phyloP scores from a whole-genome alignment of 257 asterid species.

The Ballota nigra region DNA sequence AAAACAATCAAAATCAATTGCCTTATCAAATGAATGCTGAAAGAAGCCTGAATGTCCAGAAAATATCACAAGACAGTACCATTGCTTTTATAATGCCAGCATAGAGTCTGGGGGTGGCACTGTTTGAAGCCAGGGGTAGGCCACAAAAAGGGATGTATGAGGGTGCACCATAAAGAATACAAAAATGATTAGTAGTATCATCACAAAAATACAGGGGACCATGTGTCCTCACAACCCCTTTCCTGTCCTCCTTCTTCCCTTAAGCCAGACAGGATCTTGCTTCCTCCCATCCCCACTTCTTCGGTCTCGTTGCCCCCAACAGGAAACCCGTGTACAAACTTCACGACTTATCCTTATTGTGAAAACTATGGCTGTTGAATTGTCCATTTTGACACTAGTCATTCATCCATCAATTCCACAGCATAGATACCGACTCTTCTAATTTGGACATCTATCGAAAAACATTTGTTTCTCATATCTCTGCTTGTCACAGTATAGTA shows the following conservation, averaged over 20 bases:
- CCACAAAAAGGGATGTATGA: conserved; percentile 35
- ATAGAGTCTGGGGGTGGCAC: no score
- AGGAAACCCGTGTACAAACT: conserved; percentile 28
- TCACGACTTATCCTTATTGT: conserved; percentile 26
- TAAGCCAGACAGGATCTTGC: conserved; percentile 50
- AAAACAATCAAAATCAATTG: conserved; percentile 21
- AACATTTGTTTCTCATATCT: neutral
- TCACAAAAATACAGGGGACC: conserved; percentile 40
- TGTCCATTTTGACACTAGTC: conserved; percentile 28
- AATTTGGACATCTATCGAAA: conserved; percentile 13
- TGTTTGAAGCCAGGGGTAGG: conserved; percentile 26
- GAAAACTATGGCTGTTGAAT: conserved; percentile 26
- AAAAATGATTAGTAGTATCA: conserved; percentile 21
- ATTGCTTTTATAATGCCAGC: conserved; percentile 16
- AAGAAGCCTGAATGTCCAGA: conserved; percentile 16
- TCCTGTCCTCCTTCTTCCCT: conserved; percentile 55
- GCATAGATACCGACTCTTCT: conserved; percentile 10
- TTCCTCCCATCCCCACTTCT: conserved; percentile 40
- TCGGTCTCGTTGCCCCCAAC: conserved; percentile 27
- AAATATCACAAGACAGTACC: conserved; percentile 20
- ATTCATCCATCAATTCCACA: conserved; percentile 1
- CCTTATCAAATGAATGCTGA: conserved; percentile 8
- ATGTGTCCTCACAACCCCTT: conserved; percentile 24
- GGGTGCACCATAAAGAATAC: conserved; percentile 19
- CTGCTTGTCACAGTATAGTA: neutral